A percentile compares a stretch with the other conserved stretches of the same genome.
These are phyloP conservation scores for Starmerella apicola DNA, from an alignment of 805 yeast species.

Conservation along the genomic window DNA sequence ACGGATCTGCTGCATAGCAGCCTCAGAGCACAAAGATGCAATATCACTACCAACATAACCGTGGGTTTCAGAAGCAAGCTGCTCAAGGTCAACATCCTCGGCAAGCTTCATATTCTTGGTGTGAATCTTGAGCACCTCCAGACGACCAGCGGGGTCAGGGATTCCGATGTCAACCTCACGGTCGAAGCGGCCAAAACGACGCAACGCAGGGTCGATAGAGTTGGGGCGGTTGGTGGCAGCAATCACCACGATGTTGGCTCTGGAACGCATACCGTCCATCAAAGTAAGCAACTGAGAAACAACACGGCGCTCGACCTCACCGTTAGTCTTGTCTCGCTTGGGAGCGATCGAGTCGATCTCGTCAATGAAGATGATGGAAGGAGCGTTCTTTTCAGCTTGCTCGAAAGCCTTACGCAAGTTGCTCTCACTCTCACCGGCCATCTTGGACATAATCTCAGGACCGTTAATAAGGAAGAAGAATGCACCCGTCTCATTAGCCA, in stretches of 20 bases:
- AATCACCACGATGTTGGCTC: slow-evolving; percentile 93
- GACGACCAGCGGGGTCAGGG: slow-evolving; percentile 97
- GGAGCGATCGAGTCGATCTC: slow-evolving; percentile 99
- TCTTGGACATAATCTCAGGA: slow-evolving; percentile 98
- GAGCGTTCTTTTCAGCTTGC: slow-evolving; percentile 98
- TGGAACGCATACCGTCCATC: slow-evolving; percentile 99
- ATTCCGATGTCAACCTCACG: slow-evolving; percentile 80
- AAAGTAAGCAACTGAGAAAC: slow-evolving; percentile 93
- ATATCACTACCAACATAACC: slow-evolving; percentile 99
- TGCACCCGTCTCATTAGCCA: slow-evolving; percentile 98
- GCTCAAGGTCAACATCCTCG: slow-evolving; percentile 89
- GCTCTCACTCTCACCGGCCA: slow-evolving; percentile 99
- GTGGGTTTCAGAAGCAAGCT: slow-evolving; percentile 93
- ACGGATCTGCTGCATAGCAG: slow-evolving; percentile 99
- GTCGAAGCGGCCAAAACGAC: slow-evolving; percentile 78
- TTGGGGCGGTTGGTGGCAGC: slow-evolving; percentile 93
- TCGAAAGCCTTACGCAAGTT: slow-evolving; percentile 96
- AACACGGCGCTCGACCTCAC: slow-evolving; percentile 98
- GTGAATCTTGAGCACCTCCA: slow-evolving; percentile 92
- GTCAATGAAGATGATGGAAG: slow-evolving; percentile 93
- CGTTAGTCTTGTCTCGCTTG: slow-evolving; percentile 98
- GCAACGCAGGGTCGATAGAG: slow-evolving; percentile 72
- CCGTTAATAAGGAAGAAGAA: slow-evolving; percentile 96
- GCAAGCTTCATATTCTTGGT: slow-evolving; percentile 96
- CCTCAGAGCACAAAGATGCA: slow-evolving; percentile 98